Conservation (phyloP, 768 basidiomycete genomes). For the Termitomyces bulborhizus region DNA sequence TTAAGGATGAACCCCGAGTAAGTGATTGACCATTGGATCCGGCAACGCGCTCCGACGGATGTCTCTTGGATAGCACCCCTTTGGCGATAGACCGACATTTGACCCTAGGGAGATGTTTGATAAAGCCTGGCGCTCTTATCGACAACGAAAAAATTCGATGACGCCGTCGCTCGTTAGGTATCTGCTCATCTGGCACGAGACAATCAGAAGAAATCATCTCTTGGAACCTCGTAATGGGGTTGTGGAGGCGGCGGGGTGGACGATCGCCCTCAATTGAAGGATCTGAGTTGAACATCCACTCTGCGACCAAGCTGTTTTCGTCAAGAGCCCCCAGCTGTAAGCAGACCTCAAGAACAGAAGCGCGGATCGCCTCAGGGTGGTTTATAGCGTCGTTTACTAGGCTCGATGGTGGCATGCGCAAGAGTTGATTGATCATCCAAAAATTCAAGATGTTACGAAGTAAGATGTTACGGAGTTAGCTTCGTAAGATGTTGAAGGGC, state of each 20-base stretch:
- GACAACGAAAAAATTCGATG: background rate
- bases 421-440: background rate
- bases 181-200: background rate
- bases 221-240: constrained; percentile 10
- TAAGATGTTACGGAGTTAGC: background rate
- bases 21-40: constrained; percentile 1
- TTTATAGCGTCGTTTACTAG: no score
- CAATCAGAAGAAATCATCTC: constrained; percentile 11
- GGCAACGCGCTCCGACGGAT: background rate
- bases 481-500: background rate
- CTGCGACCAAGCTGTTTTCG: constrained; percentile 22
- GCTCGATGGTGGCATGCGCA: background rate
- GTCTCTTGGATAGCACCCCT: background rate
- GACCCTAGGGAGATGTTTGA: background rate
- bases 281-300: constrained; percentile 26
- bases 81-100: background rate
- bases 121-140: constrained; percentile 4
- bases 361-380: no score
- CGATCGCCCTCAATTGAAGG: constrained; percentile 1
- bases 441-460: background rate
- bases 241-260: background rate
- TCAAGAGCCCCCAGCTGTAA: constrained; percentile 26
- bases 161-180: background rate
- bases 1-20: constrained; percentile 10
- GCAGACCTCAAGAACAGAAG: constrained; percentile 8